Percentiles rank a stretch among this genome's conserved stretches.
Evolutionary conservation across 768 basidiomycete genomes (phyloP).

Genomic region (Pisolithus albus): DNA sequence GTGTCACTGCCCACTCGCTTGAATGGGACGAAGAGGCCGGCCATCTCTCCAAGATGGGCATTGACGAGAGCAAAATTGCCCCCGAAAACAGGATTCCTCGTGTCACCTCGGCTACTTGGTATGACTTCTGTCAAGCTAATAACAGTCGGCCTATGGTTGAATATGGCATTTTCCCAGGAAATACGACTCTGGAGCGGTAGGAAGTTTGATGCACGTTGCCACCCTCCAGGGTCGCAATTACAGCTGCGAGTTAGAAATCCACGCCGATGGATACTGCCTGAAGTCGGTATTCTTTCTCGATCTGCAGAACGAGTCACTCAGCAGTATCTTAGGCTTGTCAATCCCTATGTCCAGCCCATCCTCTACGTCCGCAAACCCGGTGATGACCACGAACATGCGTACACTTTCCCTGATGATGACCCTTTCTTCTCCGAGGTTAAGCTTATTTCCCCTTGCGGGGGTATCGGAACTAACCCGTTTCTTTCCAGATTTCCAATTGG

Average conservation of each 20-base stretch:
- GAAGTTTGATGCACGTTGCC: slow-evolving; percentile 83
- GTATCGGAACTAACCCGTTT: background rate
- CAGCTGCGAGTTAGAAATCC: slow-evolving; percentile 91
- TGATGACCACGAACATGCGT: slow-evolving; percentile 64
- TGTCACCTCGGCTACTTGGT: slow-evolving; percentile 90
- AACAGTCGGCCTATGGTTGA: slow-evolving; percentile 8
- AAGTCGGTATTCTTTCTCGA: slow-evolving; percentile 42
- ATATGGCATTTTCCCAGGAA: slow-evolving; percentile 49
- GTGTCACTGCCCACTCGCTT: slow-evolving; percentile 77
- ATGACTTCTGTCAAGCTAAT: slow-evolving; percentile 16
- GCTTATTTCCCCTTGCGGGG: slow-evolving; percentile 2
- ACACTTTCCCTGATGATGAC: slow-evolving; percentile 75
- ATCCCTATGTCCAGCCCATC: slow-evolving; percentile 90
- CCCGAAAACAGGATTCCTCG: slow-evolving; percentile 91
- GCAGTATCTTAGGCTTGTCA: slow-evolving; percentile 54
- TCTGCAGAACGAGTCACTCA: slow-evolving; percentile 6
- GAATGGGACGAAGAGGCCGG: slow-evolving; percentile 93
- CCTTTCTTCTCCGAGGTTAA: slow-evolving; percentile 86
- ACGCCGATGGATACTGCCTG: slow-evolving; percentile 86
- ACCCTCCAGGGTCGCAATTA: slow-evolving; percentile 91
- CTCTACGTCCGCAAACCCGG: slow-evolving; percentile 83
- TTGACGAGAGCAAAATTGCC: slow-evolving; percentile 81
- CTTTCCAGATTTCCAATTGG: slow-evolving; percentile 59
- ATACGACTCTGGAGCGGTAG: slow-evolving; percentile 91
- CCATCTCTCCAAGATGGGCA: slow-evolving; percentile 64